Percentiles rank a stretch among this genome's conserved stretches.
phyloP scores from a whole-genome alignment of 768 basidiomycete species.

The Pisolithus marmoratus region DNA sequence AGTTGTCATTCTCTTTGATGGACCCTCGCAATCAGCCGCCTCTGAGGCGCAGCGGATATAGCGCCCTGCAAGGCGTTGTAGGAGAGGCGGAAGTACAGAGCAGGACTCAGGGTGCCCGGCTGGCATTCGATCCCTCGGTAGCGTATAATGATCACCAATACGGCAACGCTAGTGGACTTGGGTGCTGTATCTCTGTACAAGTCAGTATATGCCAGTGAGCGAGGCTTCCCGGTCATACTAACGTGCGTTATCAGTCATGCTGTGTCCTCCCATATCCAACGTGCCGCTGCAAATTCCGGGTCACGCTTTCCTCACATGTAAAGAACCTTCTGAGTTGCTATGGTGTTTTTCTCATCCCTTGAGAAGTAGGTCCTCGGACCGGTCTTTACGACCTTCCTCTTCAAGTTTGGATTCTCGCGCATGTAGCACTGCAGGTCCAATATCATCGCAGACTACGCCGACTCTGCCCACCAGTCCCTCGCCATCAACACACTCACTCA shows the following conservation, averaged over 20 bases:
- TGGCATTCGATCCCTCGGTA: slow-evolving; percentile 41
- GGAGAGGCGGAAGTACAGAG: slow-evolving; percentile 1
- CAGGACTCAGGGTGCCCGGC: slow-evolving; percentile 5
- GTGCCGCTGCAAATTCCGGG: slow-evolving; percentile 3
- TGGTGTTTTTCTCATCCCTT: neutral
- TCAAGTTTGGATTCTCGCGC: neutral
- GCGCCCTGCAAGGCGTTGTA: slow-evolving; percentile 1
- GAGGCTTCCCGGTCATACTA: neutral
- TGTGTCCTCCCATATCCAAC: slow-evolving; percentile 43
- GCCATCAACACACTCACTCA: slow-evolving; percentile 1
- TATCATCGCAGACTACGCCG: neutral
- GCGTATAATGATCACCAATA: slow-evolving; percentile 34
- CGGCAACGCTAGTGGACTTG: slow-evolving; percentile 8
- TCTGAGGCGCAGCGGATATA: slow-evolving; percentile 17
- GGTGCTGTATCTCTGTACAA: slow-evolving; percentile 49
- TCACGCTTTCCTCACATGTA: slow-evolving; percentile 15
- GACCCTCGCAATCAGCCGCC: slow-evolving; percentile 10
- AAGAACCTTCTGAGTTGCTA: slow-evolving; percentile 7
- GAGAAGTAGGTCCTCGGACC: slow-evolving; percentile 2
- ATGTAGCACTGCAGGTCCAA: slow-evolving; percentile 1
- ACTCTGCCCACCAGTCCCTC: neutral
- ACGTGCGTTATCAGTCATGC: slow-evolving; percentile 37
- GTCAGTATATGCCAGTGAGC: slow-evolving; percentile 28
- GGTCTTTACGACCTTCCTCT: slow-evolving; percentile 2
- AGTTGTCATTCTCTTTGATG: neutral